These are phyloP conservation scores for Priceomyces haplophilus DNA, from an alignment of 805 yeast species.

Conservation along the genomic window DNA sequence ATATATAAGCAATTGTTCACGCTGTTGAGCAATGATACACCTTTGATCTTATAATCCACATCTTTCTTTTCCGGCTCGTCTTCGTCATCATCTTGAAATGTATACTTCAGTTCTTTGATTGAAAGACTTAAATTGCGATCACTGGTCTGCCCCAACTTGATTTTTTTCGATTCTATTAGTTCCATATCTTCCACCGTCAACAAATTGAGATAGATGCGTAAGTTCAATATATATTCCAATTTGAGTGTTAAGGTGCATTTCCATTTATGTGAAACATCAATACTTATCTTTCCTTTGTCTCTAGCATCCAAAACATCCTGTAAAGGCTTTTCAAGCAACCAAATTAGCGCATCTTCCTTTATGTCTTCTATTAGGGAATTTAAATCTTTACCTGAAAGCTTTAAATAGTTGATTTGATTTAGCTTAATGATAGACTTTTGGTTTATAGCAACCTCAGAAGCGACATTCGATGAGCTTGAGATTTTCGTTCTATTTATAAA, in stretches of 20 bases:
- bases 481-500: constrained; percentile 22
- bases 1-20: constrained; percentile 14
- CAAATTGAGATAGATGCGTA: constrained; percentile 14
- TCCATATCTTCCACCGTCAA: constrained; percentile 11
- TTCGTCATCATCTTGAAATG: constrained; percentile 12
- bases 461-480: constrained; percentile 9
- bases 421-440: constrained; percentile 23
- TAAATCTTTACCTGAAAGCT: constrained; percentile 23
- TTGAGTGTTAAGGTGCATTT: constrained; percentile 20
- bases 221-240: constrained; percentile 15
- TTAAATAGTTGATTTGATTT: constrained; percentile 19
- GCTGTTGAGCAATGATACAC: constrained; percentile 13
- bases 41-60: constrained; percentile 13
- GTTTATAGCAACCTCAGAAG: constrained; percentile 19
- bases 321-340: constrained; percentile 4
- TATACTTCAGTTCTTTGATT: constrained; percentile 6
- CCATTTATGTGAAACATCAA: constrained; percentile 17
- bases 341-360: constrained; percentile 8
- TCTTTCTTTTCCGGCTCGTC: constrained; percentile 16
- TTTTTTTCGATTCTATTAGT: constrained; percentile 12
- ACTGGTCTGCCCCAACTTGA: constrained; percentile 3
- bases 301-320: constrained; percentile 2
- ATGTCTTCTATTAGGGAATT: constrained; percentile 17
- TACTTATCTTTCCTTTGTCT: constrained; percentile 3
- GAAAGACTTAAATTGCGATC: constrained; percentile 8